A percentile compares a stretch with the other conserved stretches of the same genome.
Conservation (phyloP, 179 eudicot genomes). For the Patellifolia procumbens region DNA sequence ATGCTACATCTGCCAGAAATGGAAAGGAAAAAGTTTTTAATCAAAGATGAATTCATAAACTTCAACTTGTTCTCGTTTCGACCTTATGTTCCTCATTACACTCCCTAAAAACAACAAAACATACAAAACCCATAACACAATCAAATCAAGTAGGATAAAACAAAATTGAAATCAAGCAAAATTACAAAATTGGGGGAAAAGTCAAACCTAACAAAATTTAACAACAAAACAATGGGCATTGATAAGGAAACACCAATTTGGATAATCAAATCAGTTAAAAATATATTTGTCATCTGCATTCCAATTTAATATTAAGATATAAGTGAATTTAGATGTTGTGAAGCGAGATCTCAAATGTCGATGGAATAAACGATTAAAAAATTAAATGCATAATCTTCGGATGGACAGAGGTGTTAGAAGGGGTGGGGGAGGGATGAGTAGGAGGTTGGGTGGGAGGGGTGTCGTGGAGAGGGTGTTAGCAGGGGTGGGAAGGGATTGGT, state of each 20-base stretch:
- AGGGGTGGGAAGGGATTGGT: too few species aligned
- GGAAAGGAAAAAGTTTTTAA: slow-evolving; percentile 9
- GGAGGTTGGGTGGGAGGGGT: too few species aligned
- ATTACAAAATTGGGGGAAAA: slow-evolving; percentile 3
- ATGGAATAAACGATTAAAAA: background rate
- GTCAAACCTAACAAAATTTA: slow-evolving; percentile 22
- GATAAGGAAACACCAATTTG: too few species aligned
- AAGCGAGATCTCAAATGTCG: slow-evolving; percentile 24
- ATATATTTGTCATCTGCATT: too few species aligned
- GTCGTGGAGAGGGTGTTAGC: too few species aligned
- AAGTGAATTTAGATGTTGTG: background rate
- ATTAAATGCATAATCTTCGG: background rate
- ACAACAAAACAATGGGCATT: too few species aligned
- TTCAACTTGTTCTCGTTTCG: slow-evolving; percentile 7
- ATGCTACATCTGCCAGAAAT: too few species aligned
- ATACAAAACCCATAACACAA: slow-evolving; percentile 23
- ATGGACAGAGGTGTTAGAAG: too few species aligned
- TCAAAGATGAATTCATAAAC: slow-evolving; percentile 20
- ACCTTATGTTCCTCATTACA: slow-evolving; percentile 25
- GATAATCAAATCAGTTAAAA: too few species aligned
- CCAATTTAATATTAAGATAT: background rate
- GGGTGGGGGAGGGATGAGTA: too few species aligned
- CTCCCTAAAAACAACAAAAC: slow-evolving; percentile 25
- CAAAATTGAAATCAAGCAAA: background rate
- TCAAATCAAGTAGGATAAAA: slow-evolving; percentile 8